Percentiles rank a stretch among this genome's conserved stretches.
Evolutionary conservation across 2,329 filamentous ascomycete genomes (phyloP).

Genomic region (Paraphoma sp.): DNA sequence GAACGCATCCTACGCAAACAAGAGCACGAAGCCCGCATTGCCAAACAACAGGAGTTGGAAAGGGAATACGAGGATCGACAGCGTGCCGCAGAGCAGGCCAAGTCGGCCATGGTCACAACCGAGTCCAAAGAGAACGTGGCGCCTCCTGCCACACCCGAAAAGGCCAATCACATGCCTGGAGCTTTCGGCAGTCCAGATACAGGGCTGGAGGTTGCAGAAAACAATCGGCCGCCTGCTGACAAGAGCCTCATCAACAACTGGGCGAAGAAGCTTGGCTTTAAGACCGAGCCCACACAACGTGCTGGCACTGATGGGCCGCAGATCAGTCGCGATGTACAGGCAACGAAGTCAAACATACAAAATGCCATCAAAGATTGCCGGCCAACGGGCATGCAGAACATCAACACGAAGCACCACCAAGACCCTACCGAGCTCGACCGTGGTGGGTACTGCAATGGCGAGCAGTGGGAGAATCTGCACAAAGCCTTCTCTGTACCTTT

Average conservation of each 20-base stretch:
- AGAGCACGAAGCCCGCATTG: slow-evolving; percentile 84
- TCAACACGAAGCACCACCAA: slow-evolving; percentile 44
- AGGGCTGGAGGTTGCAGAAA: slow-evolving; percentile 34
- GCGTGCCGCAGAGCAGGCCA: slow-evolving; percentile 43
- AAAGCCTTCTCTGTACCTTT: slow-evolving; percentile 46
- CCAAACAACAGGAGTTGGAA: slow-evolving; percentile 79
- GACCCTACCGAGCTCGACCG: slow-evolving; percentile 46
- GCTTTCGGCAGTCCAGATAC: slow-evolving; percentile 46
- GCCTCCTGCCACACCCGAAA: slow-evolving; percentile 37
- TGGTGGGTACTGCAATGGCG: slow-evolving; percentile 47
- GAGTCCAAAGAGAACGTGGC: slow-evolving; percentile 14
- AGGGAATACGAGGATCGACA: slow-evolving; percentile 68
- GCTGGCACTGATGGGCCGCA: slow-evolving; percentile 39
- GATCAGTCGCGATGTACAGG: slow-evolving; percentile 42
- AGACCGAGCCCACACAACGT: slow-evolving; percentile 26
- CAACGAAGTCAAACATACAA: slow-evolving; percentile 45
- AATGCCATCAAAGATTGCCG: slow-evolving; percentile 47
- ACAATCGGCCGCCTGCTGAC: slow-evolving; percentile 27
- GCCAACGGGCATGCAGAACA: slow-evolving; percentile 39
- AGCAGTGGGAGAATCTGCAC: slow-evolving; percentile 46
- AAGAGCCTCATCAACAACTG: slow-evolving; percentile 43
- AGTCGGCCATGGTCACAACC: slow-evolving; percentile 23
- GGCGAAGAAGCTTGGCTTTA: slow-evolving; percentile 47
- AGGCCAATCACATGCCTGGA: slow-evolving; percentile 42
- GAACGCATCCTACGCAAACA: slow-evolving; percentile 90